Evolutionary conservation across 169 alveolate genomes (phyloP).

Genomic region (Cryptosporidium xiaoi): DNA sequence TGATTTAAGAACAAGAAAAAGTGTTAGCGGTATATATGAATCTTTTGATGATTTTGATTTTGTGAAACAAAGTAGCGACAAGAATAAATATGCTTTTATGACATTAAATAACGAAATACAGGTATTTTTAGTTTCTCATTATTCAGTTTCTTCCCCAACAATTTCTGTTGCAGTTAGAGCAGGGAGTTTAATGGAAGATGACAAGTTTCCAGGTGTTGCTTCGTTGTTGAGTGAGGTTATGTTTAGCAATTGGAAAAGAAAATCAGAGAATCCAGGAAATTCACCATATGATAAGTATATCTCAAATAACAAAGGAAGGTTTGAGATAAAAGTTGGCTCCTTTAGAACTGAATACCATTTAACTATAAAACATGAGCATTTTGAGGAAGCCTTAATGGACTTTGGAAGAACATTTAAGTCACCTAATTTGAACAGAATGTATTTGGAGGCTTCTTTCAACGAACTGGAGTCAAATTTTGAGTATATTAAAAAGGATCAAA

Average conservation of each 20-base stretch:
- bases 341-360: constrained; percentile 39
- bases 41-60: constrained; percentile 42
- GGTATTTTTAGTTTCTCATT: constrained; percentile 46
- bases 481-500: neutral
- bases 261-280: neutral
- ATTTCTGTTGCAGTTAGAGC: constrained; percentile 52
- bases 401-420: constrained; percentile 15
- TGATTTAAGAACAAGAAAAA: constrained; percentile 28
- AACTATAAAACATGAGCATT: constrained; percentile 22
- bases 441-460: constrained; percentile 20
- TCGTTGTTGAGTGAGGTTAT: constrained; percentile 35
- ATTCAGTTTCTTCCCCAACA: neutral
- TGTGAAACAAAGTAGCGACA: constrained; percentile 13
- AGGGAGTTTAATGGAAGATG: constrained; percentile 61
- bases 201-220: constrained; percentile 44
- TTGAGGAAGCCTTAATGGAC: constrained; percentile 27
- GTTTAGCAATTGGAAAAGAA: constrained; percentile 45
- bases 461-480: constrained; percentile 9
- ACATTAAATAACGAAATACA: constrained; percentile 35
- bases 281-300: constrained; percentile 12
- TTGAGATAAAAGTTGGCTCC: constrained; percentile 3
- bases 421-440: constrained; percentile 35
- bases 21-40: neutral
- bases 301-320: constrained; percentile 29
- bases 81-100: constrained; percentile 31